Percentiles rank a stretch among this genome's conserved stretches.
These are phyloP conservation scores for Iris pallida DNA, from an alignment of 116 monocot genomes.

Conservation along the genomic window DNA sequence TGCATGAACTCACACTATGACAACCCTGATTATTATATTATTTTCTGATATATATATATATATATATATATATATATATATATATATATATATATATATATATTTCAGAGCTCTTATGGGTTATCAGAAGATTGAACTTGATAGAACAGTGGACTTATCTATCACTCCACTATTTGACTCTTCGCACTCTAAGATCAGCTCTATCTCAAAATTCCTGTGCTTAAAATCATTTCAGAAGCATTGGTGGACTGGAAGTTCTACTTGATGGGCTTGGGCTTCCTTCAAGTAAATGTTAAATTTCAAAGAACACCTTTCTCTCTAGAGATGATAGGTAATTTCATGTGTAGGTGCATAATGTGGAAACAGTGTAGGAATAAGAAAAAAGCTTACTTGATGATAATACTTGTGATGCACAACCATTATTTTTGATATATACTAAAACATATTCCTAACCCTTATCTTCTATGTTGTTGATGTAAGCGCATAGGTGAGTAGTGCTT, in stretches of 20 bases:
- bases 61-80: no score
- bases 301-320: conserved; percentile 30
- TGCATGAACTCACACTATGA: not conserved
- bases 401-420: no score
- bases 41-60: no score
- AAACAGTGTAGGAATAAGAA: no score
- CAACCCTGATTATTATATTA: not conserved
- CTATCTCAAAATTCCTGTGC: conserved; percentile 72
- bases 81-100: not conserved
- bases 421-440: no score
- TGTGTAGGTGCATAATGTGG: not conserved
- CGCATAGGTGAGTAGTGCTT: no score
- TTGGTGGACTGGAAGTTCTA: conserved; percentile 97
- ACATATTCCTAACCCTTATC: no score
- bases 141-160: conserved; percentile 76
- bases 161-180: conserved; percentile 71
- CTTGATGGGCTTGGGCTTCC: conserved; percentile 82
- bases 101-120: conserved; percentile 81
- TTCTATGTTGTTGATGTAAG: no score
- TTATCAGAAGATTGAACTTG: conserved; percentile 75
- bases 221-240: conserved; percentile 98
- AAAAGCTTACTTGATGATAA: no score
- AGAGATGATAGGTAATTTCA: conserved; percentile 52
- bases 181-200: conserved; percentile 58
- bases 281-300: conserved; percentile 64